Conservation (phyloP, 495 filamentous ascomycete genomes). For the Letharia columbiana region DNA sequence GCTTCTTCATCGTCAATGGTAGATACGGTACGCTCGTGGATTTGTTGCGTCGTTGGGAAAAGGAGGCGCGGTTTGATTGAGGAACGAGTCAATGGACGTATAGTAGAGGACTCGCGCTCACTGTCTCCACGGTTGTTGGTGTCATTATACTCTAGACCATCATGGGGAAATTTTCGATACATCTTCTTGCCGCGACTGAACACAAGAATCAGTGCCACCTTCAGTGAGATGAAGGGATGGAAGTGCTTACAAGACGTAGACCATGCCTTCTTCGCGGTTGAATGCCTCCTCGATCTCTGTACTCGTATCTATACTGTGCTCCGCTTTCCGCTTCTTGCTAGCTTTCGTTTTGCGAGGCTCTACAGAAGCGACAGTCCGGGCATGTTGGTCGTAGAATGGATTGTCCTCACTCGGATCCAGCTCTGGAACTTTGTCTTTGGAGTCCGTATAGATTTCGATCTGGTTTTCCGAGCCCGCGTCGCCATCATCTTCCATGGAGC, state of each 20-base stretch:
- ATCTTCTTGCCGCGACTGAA: conserved; percentile 81
- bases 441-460: conserved; percentile 84
- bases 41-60: conserved; percentile 52
- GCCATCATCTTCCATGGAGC: conserved; percentile 52
- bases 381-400: conserved; percentile 57
- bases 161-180: conserved; percentile 48
- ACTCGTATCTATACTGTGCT: conserved; percentile 41
- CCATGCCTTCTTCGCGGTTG: conserved; percentile 64
- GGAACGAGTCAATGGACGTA: conserved; percentile 57
- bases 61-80: conserved; percentile 77
- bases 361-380: conserved; percentile 26
- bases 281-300: conserved; percentile 54
- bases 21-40: conserved; percentile 30
- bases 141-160: conserved; percentile 34
- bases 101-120: conserved; percentile 29
- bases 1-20: conserved; percentile 46
- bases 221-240: conserved; percentile 9
- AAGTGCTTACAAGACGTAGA: conserved; percentile 75
- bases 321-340: conserved; percentile 31
- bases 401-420: conserved; percentile 57
- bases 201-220: conserved; percentile 27
- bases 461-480: conserved; percentile 36
- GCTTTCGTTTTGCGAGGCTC: conserved; percentile 35
- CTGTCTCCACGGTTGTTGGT: conserved; percentile 34
- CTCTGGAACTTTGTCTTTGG: conserved; percentile 74